Evolutionary conservation across 2,329 filamentous ascomycete genomes (phyloP).

Genomic region (Fusarium buxicola): DNA sequence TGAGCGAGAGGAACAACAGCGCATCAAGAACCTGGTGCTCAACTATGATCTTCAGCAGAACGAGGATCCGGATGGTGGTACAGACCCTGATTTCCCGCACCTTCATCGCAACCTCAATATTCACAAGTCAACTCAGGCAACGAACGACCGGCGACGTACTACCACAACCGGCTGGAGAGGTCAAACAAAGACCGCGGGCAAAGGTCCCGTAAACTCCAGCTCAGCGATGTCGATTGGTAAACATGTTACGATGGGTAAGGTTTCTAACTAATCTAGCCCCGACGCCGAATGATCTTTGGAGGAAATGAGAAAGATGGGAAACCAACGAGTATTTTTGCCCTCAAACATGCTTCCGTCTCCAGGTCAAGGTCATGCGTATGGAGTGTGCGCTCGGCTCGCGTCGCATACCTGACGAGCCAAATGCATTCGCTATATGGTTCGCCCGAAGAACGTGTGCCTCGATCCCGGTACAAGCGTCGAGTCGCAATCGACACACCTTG

Average conservation of each 20-base stretch:
- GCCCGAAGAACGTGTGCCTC: not conserved
- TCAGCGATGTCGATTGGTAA: slow-evolving; percentile 99
- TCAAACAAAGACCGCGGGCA: slow-evolving; percentile 76
- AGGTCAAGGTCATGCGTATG: slow-evolving; percentile 3
- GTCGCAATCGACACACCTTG: not conserved
- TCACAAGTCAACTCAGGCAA: slow-evolving; percentile 61
- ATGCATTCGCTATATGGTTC: not conserved
- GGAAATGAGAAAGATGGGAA: slow-evolving; percentile 21
- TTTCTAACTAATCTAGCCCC: slow-evolving; percentile 27
- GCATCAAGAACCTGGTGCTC: slow-evolving; percentile 96
- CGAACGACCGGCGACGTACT: slow-evolving; percentile 61
- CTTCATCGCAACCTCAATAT: slow-evolving; percentile 55
- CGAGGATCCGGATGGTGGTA: slow-evolving; percentile 81
- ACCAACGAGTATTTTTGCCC: slow-evolving; percentile 5
- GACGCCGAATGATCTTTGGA: slow-evolving; percentile 12
- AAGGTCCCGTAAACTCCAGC: slow-evolving; percentile 87
- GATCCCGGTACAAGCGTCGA: not conserved
- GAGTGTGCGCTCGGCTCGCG: not conserved
- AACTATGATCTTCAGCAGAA: slow-evolving; percentile 94
- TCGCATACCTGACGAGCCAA: not conserved
- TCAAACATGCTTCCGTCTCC: not conserved
- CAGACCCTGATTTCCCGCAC: slow-evolving; percentile 30
- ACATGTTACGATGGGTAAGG: slow-evolving; percentile 25
- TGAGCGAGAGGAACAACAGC: slow-evolving; percentile 94
- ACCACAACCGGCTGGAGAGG: slow-evolving; percentile 68